Evolutionary conservation across 306 rosid genomes (phyloP).

Genomic region (Adenanthera pavonina): DNA sequence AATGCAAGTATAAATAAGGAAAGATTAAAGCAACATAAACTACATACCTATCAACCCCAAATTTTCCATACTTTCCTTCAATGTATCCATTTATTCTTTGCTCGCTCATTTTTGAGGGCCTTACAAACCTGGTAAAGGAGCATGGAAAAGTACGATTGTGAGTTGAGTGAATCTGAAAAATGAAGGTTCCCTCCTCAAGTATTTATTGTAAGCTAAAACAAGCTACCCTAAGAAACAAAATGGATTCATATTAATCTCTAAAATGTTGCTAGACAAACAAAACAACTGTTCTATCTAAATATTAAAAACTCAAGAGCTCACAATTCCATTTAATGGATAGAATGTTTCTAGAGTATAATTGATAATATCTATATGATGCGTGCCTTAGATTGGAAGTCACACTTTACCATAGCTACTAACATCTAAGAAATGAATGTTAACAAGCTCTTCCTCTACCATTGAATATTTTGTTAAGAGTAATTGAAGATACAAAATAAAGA

Average conservation of each 20-base stretch:
- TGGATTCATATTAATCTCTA: slow-evolving; percentile 19
- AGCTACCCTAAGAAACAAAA: slow-evolving; percentile 27
- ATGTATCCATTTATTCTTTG: slow-evolving; percentile 75
- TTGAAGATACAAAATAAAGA: not conserved
- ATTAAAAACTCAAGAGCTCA: slow-evolving; percentile 27
- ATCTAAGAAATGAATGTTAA: slow-evolving; percentile 17
- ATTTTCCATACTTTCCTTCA: slow-evolving; percentile 90
- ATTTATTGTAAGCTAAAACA: slow-evolving; percentile 11
- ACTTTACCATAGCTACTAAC: not conserved
- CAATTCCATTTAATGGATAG: slow-evolving; percentile 14
- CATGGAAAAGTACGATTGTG: slow-evolving; percentile 13
- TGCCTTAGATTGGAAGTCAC: slow-evolving; percentile 22
- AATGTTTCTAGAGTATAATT: slow-evolving; percentile 8
- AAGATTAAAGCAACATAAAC: slow-evolving; percentile 29
- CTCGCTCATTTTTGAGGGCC: slow-evolving; percentile 80
- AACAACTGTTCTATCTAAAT: slow-evolving; percentile 17
- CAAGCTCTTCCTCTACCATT: not conserved
- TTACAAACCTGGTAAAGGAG: slow-evolving; percentile 74
- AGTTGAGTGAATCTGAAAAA: slow-evolving; percentile 6
- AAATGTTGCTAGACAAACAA: slow-evolving; percentile 24
- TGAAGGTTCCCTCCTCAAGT: slow-evolving; percentile 19
- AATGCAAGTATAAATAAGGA: slow-evolving; percentile 28
- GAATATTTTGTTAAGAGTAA: slow-evolving; percentile 4
- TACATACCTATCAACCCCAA: slow-evolving; percentile 87
- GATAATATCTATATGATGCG: not conserved